A percentile compares a stretch with the other conserved stretches of the same genome.
Evolutionary conservation across 805 yeast species (phyloP).

Genomic region (Kodamaea leandrae): DNA sequence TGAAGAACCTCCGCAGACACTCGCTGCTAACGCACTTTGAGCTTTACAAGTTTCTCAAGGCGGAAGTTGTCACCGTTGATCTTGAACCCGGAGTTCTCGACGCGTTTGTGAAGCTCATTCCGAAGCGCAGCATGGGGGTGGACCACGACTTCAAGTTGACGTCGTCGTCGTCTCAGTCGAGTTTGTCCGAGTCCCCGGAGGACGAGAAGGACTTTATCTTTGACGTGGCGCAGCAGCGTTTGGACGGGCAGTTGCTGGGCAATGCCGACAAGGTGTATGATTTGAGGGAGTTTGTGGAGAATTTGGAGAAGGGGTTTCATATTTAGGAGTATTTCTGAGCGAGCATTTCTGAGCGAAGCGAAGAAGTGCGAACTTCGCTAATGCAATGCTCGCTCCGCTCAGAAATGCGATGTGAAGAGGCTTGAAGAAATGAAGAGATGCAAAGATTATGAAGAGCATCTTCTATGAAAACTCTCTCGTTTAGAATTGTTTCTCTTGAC

Average conservation of each 20-base stretch:
- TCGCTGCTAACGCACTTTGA: constrained; percentile 11
- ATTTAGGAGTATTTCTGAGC: too few species aligned
- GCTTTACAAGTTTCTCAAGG: constrained; percentile 11
- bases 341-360: too few species aligned
- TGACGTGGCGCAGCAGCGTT: constrained; percentile 21
- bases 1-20: constrained; percentile 2
- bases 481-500: too few species aligned
- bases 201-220: constrained; percentile 26
- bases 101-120: constrained; percentile 16
- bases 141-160: constrained; percentile 12
- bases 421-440: too few species aligned
- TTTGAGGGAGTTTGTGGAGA: constrained; percentile 19
- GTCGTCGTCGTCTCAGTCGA: constrained; percentile 9
- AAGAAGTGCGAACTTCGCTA: too few species aligned
- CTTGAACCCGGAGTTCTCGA: constrained; percentile 11
- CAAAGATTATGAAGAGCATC: too few species aligned
- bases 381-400: too few species aligned
- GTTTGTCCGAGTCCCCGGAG: constrained; percentile 10
- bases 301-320: constrained; percentile 6
- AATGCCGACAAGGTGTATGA: constrained; percentile 26
- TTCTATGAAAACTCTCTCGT: too few species aligned
- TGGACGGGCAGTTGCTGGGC: constrained; percentile 24
- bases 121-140: constrained; percentile 11
- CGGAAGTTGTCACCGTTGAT: constrained; percentile 9
- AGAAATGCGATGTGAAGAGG: too few species aligned